These are phyloP conservation scores for Kappamyces sp. DNA, from an alignment of 192 early-diverging fungal species.

Conservation along the genomic window DNA sequence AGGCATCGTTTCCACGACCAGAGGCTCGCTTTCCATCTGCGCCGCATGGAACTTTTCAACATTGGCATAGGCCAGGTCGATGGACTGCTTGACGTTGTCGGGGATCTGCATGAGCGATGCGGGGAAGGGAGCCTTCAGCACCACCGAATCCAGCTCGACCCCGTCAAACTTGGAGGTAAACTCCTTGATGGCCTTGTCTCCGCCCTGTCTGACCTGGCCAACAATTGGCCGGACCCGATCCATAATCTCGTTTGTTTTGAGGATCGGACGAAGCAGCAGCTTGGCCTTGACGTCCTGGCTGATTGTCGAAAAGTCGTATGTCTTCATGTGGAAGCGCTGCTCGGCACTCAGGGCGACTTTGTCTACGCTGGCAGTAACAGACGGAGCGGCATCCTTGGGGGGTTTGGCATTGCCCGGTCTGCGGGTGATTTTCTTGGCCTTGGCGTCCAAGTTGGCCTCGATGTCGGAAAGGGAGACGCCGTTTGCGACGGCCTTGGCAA, in stretches of 20 bases:
- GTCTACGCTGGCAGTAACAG: constrained; percentile 21
- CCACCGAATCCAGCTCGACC: constrained; percentile 63
- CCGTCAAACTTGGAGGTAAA: constrained; percentile 88
- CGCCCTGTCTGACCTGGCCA: constrained; percentile 68
- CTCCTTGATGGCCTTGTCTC: constrained; percentile 80
- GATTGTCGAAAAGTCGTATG: constrained; percentile 52
- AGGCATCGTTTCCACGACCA: constrained; percentile 94
- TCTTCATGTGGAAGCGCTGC: constrained; percentile 69
- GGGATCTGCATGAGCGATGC: constrained; percentile 34
- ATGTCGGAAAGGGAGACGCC: constrained; percentile 82
- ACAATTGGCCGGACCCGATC: constrained; percentile 86
- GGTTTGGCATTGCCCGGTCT: constrained; percentile 94
- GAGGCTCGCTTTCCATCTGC: constrained; percentile 64
- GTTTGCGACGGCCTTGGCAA: constrained; percentile 75
- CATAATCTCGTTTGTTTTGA: constrained; percentile 85
- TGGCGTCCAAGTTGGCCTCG: constrained; percentile 76
- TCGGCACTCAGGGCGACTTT: constrained; percentile 27
- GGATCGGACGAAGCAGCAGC: constrained; percentile 85
- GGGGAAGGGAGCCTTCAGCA: constrained; percentile 81
- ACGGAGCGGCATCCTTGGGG: constrained; percentile 18
- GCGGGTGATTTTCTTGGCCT: constrained; percentile 77
- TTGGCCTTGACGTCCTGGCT: constrained; percentile 41
- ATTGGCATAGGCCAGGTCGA: constrained; percentile 94
- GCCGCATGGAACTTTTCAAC: constrained; percentile 90
- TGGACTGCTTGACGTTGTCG: constrained; percentile 65